phyloP scores from a whole-genome alignment of 2,329 filamentous ascomycete species.

The Colletotrichum sp. region DNA sequence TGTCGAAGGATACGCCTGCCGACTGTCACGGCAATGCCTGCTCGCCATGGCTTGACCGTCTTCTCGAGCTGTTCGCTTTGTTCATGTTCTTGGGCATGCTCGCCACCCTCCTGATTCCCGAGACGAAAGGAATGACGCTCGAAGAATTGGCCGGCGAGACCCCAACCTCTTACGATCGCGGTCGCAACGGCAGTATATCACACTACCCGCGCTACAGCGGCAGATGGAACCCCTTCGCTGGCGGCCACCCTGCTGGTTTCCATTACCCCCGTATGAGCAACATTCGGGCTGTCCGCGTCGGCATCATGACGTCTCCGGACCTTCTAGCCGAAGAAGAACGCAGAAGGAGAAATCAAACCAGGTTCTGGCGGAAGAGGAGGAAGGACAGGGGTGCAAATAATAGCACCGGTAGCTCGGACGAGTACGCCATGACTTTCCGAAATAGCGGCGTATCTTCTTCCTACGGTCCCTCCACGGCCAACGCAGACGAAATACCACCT shows the following conservation, averaged over 20 bases:
- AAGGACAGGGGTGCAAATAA: conserved; percentile 26
- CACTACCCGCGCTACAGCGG: conserved; percentile 34
- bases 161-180: conserved; percentile 61
- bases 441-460: conserved; percentile 26
- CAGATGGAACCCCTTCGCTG: conserved; percentile 52
- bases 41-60: conserved; percentile 69
- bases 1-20: conserved; percentile 59
- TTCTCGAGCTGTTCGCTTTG: conserved; percentile 79
- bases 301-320: conserved; percentile 51
- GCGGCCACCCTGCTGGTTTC: conserved; percentile 59
- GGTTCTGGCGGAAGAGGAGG: conserved; percentile 21
- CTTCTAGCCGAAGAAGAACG: conserved; percentile 28
- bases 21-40: conserved; percentile 54
- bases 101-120: conserved; percentile 74
- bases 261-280: conserved; percentile 43
- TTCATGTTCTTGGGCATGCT: conserved; percentile 80
- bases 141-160: conserved; percentile 74
- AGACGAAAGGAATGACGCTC: conserved; percentile 76
- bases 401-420: conserved; percentile 7
- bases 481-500: not conserved
- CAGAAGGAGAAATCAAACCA: conserved; percentile 12
- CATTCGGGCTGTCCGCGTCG: conserved; percentile 36
- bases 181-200: conserved; percentile 54
- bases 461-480: conserved; percentile 20
- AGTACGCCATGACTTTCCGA: conserved; percentile 22